Base-by-base conservation (phyloP, 495 filamentous ascomycete species). In the Chaetomidium leptoderma region DNA sequence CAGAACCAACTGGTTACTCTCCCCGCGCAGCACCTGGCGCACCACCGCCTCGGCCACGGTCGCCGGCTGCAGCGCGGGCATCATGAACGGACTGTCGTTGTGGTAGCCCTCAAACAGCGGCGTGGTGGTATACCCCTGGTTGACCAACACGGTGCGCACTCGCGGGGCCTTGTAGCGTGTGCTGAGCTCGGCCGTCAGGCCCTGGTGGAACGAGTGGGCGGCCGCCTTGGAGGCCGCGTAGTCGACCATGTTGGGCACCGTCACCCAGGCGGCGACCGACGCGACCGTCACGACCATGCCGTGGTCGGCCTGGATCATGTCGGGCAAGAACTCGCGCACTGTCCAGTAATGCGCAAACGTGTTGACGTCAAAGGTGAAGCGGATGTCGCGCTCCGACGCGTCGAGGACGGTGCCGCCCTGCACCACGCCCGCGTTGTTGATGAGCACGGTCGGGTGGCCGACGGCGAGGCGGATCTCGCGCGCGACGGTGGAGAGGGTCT, bases 241-340 rank as follows among this genome's bases (percentile, higher is more conserved):
- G 66, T 86, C 84, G 21, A 84, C 79, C 80, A 89, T 83, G 68
- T 79, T 78, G 5, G 86, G 82, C 13, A 84, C 76, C 0, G 78
- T 75, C 4, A 82, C 60, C 71, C 81, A 86, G 0, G 79, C 78
- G 0, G 85, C 84, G 48, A 81, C 72, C 19, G 76, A 81, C n/a
- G 87, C 82, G 17, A 91, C 79, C 0, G 87, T 91, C 9, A 90
- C 83, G 16, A 90, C 71, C 78, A 87, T 88, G 52, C 88, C 88
- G 69, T 90, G 86, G 74, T 90, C 84, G 6, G 47, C 45, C 37
- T 69, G 57, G 42, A 87, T 67, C 77, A 90, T 87, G 51, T 70
- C 63, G 0, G 87, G 87, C 2, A 90, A 74, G 74, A 91, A 90
- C 55, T 86, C 80, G 58, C 81, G 75, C 0, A 76, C 69, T 2